Evolutionary conservation across 257 asterid species (phyloP).

Genomic region (Fraxinus quadrangulata): DNA sequence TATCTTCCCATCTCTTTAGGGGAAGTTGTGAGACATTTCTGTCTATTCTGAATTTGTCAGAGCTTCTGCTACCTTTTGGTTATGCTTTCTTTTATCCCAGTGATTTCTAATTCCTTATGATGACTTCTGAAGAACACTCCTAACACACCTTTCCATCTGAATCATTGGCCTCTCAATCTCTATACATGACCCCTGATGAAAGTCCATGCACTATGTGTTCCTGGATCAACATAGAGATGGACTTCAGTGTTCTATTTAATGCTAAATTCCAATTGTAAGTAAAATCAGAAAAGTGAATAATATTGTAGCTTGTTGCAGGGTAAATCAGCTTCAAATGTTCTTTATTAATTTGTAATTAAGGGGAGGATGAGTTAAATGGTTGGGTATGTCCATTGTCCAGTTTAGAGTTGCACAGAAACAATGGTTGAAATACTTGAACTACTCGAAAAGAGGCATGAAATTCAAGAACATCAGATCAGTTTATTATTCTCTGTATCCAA

Average conservation of each 20-base stretch:
- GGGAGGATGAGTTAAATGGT: background rate
- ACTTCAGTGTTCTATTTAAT: background rate
- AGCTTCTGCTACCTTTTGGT: background rate
- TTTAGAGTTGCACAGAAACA: background rate
- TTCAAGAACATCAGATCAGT: too few species aligned
- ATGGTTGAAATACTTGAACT: background rate
- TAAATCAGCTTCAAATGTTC: constrained; percentile 12
- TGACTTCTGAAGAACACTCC: background rate
- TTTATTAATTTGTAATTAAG: background rate
- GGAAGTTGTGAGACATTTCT: background rate
- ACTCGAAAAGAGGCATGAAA: too few species aligned
- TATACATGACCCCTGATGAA: background rate
- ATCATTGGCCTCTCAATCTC: background rate
- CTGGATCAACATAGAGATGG: background rate
- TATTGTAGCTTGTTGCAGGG: background rate
- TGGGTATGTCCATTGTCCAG: background rate
- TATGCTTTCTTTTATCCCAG: background rate
- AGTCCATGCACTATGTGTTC: constrained; percentile 1
- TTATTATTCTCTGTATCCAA: too few species aligned
- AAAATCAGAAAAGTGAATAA: background rate
- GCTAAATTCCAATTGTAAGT: background rate
- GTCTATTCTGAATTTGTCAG: background rate
- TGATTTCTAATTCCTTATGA: background rate
- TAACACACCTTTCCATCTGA: background rate
- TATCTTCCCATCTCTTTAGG: background rate